phyloP scores from a whole-genome alignment of 164 flowering plant genomes.

The Brasenia schreberi region DNA sequence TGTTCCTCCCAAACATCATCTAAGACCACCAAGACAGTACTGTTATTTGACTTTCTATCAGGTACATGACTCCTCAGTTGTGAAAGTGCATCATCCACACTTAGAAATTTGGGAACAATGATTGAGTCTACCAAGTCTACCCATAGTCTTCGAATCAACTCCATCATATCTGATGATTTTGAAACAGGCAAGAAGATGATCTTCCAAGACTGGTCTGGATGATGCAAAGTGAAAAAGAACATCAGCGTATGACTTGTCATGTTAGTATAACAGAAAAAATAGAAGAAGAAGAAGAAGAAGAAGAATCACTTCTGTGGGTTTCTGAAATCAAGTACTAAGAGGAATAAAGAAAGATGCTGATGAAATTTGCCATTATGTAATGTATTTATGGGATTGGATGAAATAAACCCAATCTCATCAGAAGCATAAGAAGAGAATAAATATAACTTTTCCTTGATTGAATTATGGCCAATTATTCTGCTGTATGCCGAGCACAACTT shows the following conservation, averaged over 20 bases:
- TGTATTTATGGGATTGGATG: too few relatives aligned
- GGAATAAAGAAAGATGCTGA: too few relatives aligned
- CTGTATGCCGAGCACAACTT: too few relatives aligned
- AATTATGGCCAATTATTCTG: too few relatives aligned
- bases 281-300: too few relatives aligned
- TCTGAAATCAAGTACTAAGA: too few relatives aligned
- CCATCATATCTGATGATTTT: neutral
- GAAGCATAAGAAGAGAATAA: too few relatives aligned
- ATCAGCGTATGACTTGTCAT: neutral
- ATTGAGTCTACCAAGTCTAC: neutral
- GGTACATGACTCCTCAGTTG: neutral
- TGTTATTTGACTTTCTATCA: neutral
- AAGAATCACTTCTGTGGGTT: too few relatives aligned
- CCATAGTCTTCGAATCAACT: neutral
- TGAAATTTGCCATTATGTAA: too few relatives aligned
- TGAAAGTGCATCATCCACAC: neutral
- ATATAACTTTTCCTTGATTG: too few relatives aligned
- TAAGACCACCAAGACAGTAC: conserved; percentile 33
- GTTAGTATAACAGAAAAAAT: too few relatives aligned
- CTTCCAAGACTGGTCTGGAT: neutral
- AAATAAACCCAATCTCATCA: too few relatives aligned
- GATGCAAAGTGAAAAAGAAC: neutral
- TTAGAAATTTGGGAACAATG: neutral
- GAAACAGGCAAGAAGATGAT: neutral
- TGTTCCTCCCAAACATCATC: conserved; percentile 59